Evolutionary conservation across 116 monocot genomes (phyloP).

Genomic region (Iris pallida): DNA sequence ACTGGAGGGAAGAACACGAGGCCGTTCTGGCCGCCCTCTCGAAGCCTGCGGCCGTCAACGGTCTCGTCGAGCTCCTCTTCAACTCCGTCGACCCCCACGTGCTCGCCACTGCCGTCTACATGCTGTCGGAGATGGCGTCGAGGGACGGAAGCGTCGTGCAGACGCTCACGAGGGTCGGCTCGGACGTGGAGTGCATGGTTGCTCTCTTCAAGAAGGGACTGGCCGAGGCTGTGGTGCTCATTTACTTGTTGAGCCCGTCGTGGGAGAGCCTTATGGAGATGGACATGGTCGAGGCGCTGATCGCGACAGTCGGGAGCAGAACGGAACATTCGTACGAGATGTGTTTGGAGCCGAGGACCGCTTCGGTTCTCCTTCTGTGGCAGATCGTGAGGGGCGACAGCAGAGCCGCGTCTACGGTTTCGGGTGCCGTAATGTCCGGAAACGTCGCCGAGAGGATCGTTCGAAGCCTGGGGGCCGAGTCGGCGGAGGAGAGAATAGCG

Average conservation of each 20-base stretch:
- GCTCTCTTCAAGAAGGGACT: constrained; percentile 58
- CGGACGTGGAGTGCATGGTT: constrained; percentile 59
- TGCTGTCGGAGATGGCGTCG: constrained; percentile 38
- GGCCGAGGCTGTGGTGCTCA: constrained; percentile 31
- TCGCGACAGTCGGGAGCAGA: constrained; percentile 20
- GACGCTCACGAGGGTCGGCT: constrained; percentile 46
- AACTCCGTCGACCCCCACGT: constrained; percentile 37
- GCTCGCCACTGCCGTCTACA: constrained; percentile 24
- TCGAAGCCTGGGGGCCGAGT: constrained; percentile 27
- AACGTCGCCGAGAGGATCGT: constrained; percentile 27
- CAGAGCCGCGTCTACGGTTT: constrained; percentile 8
- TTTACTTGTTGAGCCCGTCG: constrained; percentile 30
- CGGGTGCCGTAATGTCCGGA: constrained; percentile 23
- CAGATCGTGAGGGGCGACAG: constrained; percentile 27
- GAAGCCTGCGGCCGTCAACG: constrained; percentile 42
- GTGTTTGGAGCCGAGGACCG: constrained; percentile 40
- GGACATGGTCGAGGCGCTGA: constrained; percentile 43
- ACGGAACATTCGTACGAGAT: constrained; percentile 21
- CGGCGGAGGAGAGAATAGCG: constrained; percentile 38
- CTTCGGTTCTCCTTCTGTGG: constrained; percentile 35
- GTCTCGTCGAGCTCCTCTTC: constrained; percentile 50
- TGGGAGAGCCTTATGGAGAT: constrained; percentile 39
- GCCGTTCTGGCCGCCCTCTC: constrained; percentile 19
- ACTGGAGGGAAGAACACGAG: constrained; percentile 33
- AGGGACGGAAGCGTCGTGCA: constrained; percentile 38